Evolutionary conservation across 495 filamentous ascomycete species (phyloP).

Genomic region (Aspergillus carlsbadensis): DNA sequence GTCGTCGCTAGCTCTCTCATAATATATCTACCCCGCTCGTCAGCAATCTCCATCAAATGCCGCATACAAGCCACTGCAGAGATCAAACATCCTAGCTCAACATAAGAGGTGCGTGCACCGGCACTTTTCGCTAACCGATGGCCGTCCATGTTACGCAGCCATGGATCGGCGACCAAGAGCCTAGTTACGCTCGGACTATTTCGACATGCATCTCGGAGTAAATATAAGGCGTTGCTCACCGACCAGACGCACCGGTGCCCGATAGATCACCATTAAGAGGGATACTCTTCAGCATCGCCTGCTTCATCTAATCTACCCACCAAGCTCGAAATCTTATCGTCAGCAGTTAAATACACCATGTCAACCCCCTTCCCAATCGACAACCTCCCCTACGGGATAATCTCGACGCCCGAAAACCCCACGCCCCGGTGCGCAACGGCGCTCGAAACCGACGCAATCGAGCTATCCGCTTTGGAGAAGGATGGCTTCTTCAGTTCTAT

Average conservation of each 20-base stretch:
- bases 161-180: neutral
- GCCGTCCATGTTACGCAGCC: neutral
- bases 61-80: too few species aligned
- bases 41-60: too few species aligned
- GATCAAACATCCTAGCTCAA: too few species aligned
- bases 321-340: too few species aligned
- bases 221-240: neutral
- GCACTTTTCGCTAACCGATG: too few species aligned
- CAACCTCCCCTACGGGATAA: conserved; percentile 83
- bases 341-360: too few species aligned
- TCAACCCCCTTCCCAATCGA: conserved; percentile 64
- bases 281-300: too few species aligned
- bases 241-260: neutral
- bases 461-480: conserved; percentile 55
- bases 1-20: too few species aligned
- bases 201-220: neutral
- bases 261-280: neutral
- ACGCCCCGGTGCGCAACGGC: conserved; percentile 60
- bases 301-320: too few species aligned
- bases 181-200: neutral
- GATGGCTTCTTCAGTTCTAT: conserved; percentile 44
- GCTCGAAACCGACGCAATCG: conserved; percentile 66
- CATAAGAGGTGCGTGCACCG: too few species aligned
- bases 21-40: too few species aligned
- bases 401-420: conserved; percentile 52